phyloP scores from a whole-genome alignment of 2,329 filamentous ascomycete genomes.

The Raffaelea arxii region DNA sequence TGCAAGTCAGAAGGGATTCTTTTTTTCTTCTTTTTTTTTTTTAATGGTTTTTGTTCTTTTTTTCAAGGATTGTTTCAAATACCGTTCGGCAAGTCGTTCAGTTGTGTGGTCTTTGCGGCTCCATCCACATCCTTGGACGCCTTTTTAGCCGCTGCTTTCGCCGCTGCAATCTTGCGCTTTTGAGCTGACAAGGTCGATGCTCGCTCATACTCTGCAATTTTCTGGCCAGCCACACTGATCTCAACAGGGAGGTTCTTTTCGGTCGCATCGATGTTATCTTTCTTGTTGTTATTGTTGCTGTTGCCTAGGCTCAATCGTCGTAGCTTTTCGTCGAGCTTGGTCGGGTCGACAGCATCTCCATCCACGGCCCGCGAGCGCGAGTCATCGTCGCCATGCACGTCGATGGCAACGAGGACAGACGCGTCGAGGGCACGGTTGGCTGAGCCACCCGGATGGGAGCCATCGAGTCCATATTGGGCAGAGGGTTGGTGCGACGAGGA shows the following conservation, averaged over 20 bases:
- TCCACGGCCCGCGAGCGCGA: constrained; percentile 9
- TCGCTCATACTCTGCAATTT: constrained; percentile 53
- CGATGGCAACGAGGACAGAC: neutral
- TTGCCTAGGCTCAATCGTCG: constrained; percentile 37
- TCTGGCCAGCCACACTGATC: constrained; percentile 33
- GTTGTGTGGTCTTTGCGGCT: constrained; percentile 26
- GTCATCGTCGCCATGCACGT: neutral
- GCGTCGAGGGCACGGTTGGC: constrained; percentile 18
- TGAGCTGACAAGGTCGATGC: constrained; percentile 38
- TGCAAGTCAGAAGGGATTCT: constrained; percentile 28
- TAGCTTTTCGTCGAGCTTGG: constrained; percentile 39
- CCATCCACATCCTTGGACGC: constrained; percentile 10
- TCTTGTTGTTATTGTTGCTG: neutral
- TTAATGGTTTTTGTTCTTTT: too few relatives aligned
- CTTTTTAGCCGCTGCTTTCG: neutral
- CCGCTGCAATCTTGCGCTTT: constrained; percentile 19
- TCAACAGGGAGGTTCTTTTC: constrained; percentile 18
- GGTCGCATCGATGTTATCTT: neutral
- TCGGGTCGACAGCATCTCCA: constrained; percentile 25
- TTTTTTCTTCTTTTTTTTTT: too few relatives aligned
- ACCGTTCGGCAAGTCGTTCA: constrained; percentile 74
- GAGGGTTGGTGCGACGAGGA: constrained; percentile 18
- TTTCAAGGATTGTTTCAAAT: constrained; percentile 20
- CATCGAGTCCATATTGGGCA: constrained; percentile 49
- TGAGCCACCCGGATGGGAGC: constrained; percentile 28